phyloP scores from a whole-genome alignment of 345 rosid genomes.

The Arabis hirsuta region DNA sequence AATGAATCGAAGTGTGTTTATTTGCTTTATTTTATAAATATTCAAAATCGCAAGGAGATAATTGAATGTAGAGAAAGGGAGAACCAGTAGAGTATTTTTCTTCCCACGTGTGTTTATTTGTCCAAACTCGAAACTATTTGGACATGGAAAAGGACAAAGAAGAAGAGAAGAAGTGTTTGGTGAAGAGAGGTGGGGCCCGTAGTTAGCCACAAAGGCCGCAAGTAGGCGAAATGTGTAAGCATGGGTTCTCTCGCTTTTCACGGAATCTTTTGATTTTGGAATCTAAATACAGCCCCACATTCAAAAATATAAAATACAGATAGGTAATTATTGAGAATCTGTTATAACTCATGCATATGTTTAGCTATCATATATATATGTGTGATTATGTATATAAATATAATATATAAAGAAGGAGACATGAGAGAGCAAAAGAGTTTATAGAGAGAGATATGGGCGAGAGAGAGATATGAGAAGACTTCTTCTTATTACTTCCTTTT shows the following conservation, averaged over 20 bases:
- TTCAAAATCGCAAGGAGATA: not conserved
- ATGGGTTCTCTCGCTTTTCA: constrained; percentile 8
- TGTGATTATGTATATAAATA: too few relatives aligned
- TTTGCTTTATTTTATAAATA: constrained; percentile 5
- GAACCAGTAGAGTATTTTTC: not conserved
- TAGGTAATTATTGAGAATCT: too few relatives aligned
- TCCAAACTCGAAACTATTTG: constrained; percentile 6
- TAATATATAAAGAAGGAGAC: too few relatives aligned
- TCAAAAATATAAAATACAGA: too few relatives aligned
- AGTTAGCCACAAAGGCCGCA: constrained; percentile 1
- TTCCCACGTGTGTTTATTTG: constrained; percentile 29
- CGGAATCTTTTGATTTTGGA: not conserved
- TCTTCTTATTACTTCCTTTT: too few relatives aligned
- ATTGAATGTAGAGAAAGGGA: not conserved
- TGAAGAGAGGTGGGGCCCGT: constrained; percentile 16
- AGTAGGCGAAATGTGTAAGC: not conserved
- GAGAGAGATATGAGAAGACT: too few relatives aligned
- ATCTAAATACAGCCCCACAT: constrained; percentile 8
- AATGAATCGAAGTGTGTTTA: not conserved
- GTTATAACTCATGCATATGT: too few relatives aligned
- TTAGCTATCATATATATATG: too few relatives aligned
- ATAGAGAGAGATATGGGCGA: too few relatives aligned
- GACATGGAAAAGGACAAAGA: constrained; percentile 24
- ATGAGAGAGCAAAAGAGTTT: too few relatives aligned
- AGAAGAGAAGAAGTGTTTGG: constrained; percentile 11